These are phyloP conservation scores for Phytophthora capsici DNA, from an alignment of 352 stramenopile genomes.

Conservation along the genomic window DNA sequence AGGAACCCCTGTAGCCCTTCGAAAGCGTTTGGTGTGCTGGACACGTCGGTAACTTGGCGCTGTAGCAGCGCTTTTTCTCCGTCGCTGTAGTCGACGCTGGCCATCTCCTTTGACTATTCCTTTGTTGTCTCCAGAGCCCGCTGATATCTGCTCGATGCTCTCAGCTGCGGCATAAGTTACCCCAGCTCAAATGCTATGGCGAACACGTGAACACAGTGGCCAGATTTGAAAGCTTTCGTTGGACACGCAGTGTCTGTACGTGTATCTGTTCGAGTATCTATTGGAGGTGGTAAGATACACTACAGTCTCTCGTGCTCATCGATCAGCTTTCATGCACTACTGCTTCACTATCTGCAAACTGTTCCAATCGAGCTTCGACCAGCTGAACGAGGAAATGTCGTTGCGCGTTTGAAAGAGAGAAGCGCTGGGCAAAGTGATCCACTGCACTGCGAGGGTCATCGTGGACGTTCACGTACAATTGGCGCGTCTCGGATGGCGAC, in stretches of 20 bases:
- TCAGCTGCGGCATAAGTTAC: constrained; percentile 11
- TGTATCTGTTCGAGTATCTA: too few species aligned
- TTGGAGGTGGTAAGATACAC: not conserved
- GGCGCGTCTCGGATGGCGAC: constrained; percentile 47
- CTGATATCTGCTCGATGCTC: not conserved
- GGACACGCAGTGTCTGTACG: not conserved
- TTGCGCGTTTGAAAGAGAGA: constrained; percentile 39
- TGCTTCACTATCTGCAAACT: constrained; percentile 40
- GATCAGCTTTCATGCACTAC: not conserved
- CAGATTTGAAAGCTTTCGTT: constrained; percentile 14
- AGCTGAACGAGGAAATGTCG: constrained; percentile 36
- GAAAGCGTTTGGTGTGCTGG: too few species aligned
- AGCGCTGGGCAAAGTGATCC: constrained; percentile 33
- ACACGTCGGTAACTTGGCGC: too few species aligned
- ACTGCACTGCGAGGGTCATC: constrained; percentile 42
- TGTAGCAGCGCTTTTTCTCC: not conserved
- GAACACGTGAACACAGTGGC: constrained; percentile 9
- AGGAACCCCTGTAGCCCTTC: too few species aligned
- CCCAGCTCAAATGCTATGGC: constrained; percentile 5
- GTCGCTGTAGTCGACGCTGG: constrained; percentile 10
- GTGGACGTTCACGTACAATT: constrained; percentile 37
- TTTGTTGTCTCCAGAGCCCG: constrained; percentile 7
- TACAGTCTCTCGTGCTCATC: not conserved
- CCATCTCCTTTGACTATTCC: constrained; percentile 12
- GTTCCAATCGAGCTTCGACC: constrained; percentile 48